Evolutionary conservation across 148 eudicot genomes (phyloP), one percentile per base, ranked within the genome.

Genomic region (Drosera capensis): DNA sequence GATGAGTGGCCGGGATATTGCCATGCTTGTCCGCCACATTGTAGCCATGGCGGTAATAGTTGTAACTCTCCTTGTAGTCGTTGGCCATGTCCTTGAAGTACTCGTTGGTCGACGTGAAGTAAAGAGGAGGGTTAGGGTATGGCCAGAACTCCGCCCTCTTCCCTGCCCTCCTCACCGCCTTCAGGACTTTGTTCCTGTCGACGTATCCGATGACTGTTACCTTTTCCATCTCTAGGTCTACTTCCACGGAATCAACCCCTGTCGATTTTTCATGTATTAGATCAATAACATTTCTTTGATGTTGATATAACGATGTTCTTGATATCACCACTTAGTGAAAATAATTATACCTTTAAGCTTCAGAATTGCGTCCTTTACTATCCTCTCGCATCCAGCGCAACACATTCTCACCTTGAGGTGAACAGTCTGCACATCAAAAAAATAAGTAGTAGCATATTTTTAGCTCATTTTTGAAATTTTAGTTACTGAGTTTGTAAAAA

Each of bases 71-170:
- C 51, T 78, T 90, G 62, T 68, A 84, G 14, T 90, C 97, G 4
- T 48, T 71, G 1, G 82, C 73, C 11, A 52, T 56, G 69, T 90
- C 97, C 37, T 75, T 84, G 68, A 78, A 90, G 24, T 90, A 90
- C 66, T 75, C 30, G 20, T 41, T 48, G 0, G 73, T 15, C 0
- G 93, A 58, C 3, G 97, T 90, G 56, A 84, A 90, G 50, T 90
- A 78, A 14, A 90, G 67, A 11, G 97, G 97, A 9, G 71, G 85
- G 48, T 82, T 74, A 0, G 94, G 88, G 49, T 70, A 78, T 0
- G 97, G 87, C 97, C 97, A 90, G 23, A 80, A 90, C 68, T 90
- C 97, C 0, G 97, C 86, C 65, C 95, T 65, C 56, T 90, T 90
- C n/a, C 97, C 97, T 1, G 87, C 68, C 71, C 97, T 71, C 45